A percentile compares a stretch with the other conserved stretches of the same genome.
Conservation (phyloP, 2,329 filamentous ascomycete genomes). For the Epicoccum sorghinum region DNA sequence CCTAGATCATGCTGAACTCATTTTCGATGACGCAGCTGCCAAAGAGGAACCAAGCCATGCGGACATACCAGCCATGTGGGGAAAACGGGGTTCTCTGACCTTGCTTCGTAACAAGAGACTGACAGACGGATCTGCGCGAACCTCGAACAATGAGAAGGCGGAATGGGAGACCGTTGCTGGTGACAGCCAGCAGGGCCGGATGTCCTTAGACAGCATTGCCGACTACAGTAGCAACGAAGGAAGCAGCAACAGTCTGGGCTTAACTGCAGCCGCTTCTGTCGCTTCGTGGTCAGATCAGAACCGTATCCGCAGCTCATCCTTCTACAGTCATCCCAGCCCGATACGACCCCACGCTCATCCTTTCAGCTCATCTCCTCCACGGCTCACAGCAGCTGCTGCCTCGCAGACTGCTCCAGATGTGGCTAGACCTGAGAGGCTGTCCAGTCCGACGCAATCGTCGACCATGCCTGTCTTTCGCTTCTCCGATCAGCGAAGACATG, state of each 20-base stretch:
- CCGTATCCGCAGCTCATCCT: constrained; percentile 18
- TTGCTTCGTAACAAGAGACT: constrained; percentile 21
- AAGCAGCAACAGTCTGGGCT: constrained; percentile 26
- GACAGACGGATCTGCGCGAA: not conserved
- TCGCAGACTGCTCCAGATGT: constrained; percentile 15
- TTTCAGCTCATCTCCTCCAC: constrained; percentile 40
- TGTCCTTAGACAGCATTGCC: constrained; percentile 40
- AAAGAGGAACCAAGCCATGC: constrained; percentile 9
- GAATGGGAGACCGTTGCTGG: constrained; percentile 47
- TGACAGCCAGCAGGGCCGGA: constrained; percentile 23
- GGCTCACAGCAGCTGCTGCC: constrained; percentile 16
- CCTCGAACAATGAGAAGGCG: constrained; percentile 23
- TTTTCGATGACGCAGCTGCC: constrained; percentile 30
- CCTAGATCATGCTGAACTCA: constrained; percentile 38
- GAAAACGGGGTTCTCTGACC: constrained; percentile 34
- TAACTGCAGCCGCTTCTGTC: constrained; percentile 14
- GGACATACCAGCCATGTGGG: constrained; percentile 43
- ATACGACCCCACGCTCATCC: constrained; percentile 29
- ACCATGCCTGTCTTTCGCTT: constrained; percentile 26
- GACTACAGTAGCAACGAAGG: constrained; percentile 42
- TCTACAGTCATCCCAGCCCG: constrained; percentile 36
- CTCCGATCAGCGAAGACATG: constrained; percentile 1
- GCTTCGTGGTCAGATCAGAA: constrained; percentile 19
- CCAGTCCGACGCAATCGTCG: constrained; percentile 22
- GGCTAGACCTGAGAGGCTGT: constrained; percentile 8